Evolutionary conservation across 306 rosid genomes (phyloP).

Genomic region (Comarum palustre): DNA sequence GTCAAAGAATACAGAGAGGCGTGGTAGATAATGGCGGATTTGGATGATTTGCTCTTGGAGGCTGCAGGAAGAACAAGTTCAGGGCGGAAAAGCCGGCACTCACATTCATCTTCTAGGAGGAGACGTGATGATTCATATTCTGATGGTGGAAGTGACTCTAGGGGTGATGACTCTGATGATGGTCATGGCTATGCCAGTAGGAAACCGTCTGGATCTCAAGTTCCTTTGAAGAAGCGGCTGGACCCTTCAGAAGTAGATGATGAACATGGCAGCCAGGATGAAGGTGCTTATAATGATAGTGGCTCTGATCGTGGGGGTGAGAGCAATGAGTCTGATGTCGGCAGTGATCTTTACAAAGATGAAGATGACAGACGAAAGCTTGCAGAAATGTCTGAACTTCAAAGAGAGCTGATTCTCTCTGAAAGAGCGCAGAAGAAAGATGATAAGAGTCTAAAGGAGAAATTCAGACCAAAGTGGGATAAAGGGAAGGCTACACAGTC

Average conservation of each 20-base stretch:
- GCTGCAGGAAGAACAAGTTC: conserved; percentile 90
- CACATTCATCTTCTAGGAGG: conserved; percentile 55
- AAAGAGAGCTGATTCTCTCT: conserved; percentile 89
- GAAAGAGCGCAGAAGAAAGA: conserved; percentile 81
- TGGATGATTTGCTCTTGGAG: conserved; percentile 78
- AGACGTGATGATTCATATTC: conserved; percentile 64
- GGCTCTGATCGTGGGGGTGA: conserved; percentile 49
- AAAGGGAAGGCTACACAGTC: conserved; percentile 52
- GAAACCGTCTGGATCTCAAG: conserved; percentile 61
- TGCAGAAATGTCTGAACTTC: conserved; percentile 90
- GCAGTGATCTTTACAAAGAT: conserved; percentile 85
- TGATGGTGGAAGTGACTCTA: conserved; percentile 75
- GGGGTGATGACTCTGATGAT: conserved; percentile 73
- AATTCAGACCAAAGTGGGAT: conserved; percentile 65
- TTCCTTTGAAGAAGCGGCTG: conserved; percentile 80
- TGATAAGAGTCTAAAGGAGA: conserved; percentile 71
- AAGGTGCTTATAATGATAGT: conserved; percentile 52
- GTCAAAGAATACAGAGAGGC: background rate
- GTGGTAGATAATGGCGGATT: conserved; percentile 63
- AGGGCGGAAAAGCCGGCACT: conserved; percentile 55
- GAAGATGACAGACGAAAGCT: conserved; percentile 74
- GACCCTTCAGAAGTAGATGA: conserved; percentile 69
- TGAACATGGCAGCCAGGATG: conserved; percentile 75
- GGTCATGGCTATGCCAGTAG: conserved; percentile 47
- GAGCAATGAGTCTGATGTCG: conserved; percentile 71